Conservation (phyloP, 345 rosid genomes). For the Populus tremula region DNA sequence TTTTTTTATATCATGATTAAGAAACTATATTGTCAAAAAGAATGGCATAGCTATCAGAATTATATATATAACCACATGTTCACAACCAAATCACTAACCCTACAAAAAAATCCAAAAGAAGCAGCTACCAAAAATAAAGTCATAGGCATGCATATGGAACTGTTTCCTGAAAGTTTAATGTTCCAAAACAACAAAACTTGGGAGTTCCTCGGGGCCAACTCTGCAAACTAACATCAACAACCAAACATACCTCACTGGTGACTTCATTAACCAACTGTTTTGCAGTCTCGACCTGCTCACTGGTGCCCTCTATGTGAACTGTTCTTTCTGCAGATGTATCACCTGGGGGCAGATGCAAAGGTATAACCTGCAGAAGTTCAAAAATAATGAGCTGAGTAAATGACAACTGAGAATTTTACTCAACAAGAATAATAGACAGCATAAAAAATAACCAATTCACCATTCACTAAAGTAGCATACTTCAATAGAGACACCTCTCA, state of each 20-base stretch:
- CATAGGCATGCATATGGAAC: neutral
- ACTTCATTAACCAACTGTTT: slow-evolving; percentile 89
- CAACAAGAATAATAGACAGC: neutral
- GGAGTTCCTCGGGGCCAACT: slow-evolving; percentile 9
- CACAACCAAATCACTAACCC: neutral
- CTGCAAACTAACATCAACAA: slow-evolving; percentile 30
- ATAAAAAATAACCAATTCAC: neutral
- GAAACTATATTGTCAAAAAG: neutral
- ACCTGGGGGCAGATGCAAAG: slow-evolving; percentile 95
- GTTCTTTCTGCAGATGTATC: slow-evolving; percentile 74
- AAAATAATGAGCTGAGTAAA: neutral
- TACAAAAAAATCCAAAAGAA: neutral
- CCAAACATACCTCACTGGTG: slow-evolving; percentile 84
- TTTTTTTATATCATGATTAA: neutral
- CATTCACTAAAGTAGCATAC: neutral
- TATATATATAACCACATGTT: neutral
- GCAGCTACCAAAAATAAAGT: neutral
- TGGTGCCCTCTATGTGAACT: slow-evolving; percentile 85
- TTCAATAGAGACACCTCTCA: neutral
- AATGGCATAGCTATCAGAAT: neutral
- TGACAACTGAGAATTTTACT: neutral
- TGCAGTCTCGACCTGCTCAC: slow-evolving; percentile 85
- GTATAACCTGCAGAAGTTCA: slow-evolving; percentile 64
- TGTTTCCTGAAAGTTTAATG: neutral
- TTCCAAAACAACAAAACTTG: neutral